A percentile compares a stretch with the other conserved stretches of the same genome.
Evolutionary conservation across 2,329 filamentous ascomycete species (phyloP).

Genomic region (Paramyrothecium sp.): DNA sequence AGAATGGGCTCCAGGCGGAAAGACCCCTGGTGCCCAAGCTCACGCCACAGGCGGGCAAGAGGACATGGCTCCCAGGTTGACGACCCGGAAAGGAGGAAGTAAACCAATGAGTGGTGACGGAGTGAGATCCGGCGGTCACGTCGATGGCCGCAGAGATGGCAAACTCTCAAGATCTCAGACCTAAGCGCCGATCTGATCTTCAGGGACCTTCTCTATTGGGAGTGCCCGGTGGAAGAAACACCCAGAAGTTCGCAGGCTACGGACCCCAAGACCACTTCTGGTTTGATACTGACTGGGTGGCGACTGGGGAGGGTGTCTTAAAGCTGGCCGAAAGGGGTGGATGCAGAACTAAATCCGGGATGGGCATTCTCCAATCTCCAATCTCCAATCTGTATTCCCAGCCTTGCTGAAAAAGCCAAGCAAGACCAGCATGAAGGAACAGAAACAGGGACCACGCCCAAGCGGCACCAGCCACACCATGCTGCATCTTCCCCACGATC

Average conservation of each 20-base stretch:
- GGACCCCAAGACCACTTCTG: too few relatives aligned
- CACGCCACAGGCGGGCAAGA: too few relatives aligned
- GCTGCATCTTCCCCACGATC: constrained; percentile 19
- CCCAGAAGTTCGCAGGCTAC: background rate
- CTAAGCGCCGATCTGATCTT: background rate
- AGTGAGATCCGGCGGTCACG: background rate
- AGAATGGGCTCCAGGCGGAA: too few relatives aligned
- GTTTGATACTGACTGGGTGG: too few relatives aligned
- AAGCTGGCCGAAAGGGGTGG: too few relatives aligned
- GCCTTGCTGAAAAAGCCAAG: too few relatives aligned
- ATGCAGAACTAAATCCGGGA: too few relatives aligned
- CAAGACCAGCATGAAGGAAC: too few relatives aligned
- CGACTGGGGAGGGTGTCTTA: too few relatives aligned
- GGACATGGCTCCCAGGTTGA: background rate
- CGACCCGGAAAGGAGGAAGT: background rate
- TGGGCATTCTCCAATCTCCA: too few relatives aligned
- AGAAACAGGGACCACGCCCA: background rate
- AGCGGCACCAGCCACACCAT: background rate
- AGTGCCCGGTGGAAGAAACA: background rate
- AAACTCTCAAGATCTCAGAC: background rate
- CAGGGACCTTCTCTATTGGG: background rate
- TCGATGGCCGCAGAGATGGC: background rate
- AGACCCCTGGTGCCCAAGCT: too few relatives aligned
- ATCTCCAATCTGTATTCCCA: too few relatives aligned
- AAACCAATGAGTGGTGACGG: background rate